Evolutionary conservation across 495 filamentous ascomycete genomes (phyloP).

Genomic region (Aspergillus funiculosus): DNA sequence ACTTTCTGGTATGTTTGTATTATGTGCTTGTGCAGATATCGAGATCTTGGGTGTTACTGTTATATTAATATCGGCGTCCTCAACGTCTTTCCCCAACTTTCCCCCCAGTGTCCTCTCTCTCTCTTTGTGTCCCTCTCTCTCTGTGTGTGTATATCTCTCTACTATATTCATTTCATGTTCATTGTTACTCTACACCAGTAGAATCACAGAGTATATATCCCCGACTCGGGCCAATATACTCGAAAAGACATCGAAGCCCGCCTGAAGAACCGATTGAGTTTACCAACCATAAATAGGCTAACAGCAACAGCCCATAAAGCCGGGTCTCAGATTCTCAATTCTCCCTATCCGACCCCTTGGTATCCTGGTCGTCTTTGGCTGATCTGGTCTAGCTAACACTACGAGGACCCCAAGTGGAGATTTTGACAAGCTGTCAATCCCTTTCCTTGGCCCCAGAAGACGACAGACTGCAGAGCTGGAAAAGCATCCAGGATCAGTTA

Average conservation of each 20-base stretch:
- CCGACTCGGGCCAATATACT: background rate
- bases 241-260: background rate
- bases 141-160: too few relatives aligned
- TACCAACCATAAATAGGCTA: constrained; percentile 8
- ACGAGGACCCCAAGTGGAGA: constrained; percentile 18
- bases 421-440: constrained; percentile 24
- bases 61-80: too few relatives aligned
- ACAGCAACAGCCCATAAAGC: too few relatives aligned
- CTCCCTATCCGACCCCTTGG: background rate
- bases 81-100: too few relatives aligned
- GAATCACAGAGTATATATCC: constrained; percentile 1
- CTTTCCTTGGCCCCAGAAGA: constrained; percentile 9
- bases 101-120: too few relatives aligned
- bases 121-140: too few relatives aligned
- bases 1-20: background rate
- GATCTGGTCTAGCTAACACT: constrained; percentile 13
- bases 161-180: too few relatives aligned
- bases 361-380: background rate
- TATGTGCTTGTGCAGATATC: constrained; percentile 1
- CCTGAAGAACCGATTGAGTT: constrained; percentile 16
- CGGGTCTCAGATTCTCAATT: constrained; percentile 5
- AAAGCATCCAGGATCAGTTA: constrained; percentile 13
- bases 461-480: background rate
- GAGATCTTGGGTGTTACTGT: too few relatives aligned
- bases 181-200: too few relatives aligned